Evolutionary conservation across 2,329 filamentous ascomycete genomes (phyloP), one percentile per base, ranked within the genome.

Genomic region (Trichoderma pleuroti): DNA sequence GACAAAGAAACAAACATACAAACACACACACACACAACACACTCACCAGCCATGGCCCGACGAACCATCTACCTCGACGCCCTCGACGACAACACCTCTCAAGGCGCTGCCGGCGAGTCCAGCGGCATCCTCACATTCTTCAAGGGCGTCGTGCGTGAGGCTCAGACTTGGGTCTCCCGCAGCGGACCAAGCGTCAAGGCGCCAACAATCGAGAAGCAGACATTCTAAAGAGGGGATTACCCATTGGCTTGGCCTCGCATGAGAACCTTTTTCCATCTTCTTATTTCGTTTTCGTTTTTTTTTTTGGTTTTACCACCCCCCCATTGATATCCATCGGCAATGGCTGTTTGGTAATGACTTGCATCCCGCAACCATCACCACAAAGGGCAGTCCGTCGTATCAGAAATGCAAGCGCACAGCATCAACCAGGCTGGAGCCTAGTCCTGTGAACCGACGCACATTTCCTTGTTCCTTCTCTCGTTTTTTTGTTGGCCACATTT

Each of bases 1-100:
- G 21, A 65, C 49, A 54, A 28, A 28, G 26, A 28, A 28, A 65
- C 5, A 42, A 42, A 46, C 14, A 46, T n/a, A n/a, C n/a, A 49
- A 5, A 7, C 32, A 39, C 18, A n/a, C 14, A 39, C 18, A 54
- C 8, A 64, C 4, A 18, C 14, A 64, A 49, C 16, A 63, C n/a
- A 30, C n/a, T 14, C 26, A 65, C 10, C n/a, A 52, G 34, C 28
- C 57, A 72, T 72, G 70, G 70, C 70, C 30, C 68, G 63, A 62
- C 70, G 70, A 56, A 72, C 66, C 49, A 65, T 72, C 60, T 72
- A 72, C 56, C 70, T 72, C 70, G 67, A 70, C 67, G 36, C 49
- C 54, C 69, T 70, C 61, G 62, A 65, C 21, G 67, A 70, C 52
- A 57, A 34, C 61, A 26, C 16, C 67, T 12, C 60, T 14, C 18